A percentile compares a stretch with the other conserved stretches of the same genome.
Evolutionary conservation across 805 yeast genomes (phyloP).

Genomic region (Candida nonsorbophila): DNA sequence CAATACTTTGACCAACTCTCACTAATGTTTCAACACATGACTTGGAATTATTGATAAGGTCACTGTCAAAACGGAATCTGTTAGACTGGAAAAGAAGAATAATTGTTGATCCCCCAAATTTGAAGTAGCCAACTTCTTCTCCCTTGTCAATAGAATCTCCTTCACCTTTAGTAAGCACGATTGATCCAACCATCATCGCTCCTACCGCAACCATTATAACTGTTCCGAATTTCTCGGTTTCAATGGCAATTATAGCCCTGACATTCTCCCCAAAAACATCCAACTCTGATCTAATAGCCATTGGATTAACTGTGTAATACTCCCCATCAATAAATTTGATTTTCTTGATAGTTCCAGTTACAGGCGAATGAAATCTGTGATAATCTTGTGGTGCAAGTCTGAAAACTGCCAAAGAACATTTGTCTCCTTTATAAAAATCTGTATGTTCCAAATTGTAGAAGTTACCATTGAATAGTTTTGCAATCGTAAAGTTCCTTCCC

Average conservation of each 20-base stretch:
- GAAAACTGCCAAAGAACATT: constrained; percentile 70
- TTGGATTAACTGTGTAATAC: constrained; percentile 94
- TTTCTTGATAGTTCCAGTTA: constrained; percentile 64
- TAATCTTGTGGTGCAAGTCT: constrained; percentile 96
- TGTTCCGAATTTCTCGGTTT: constrained; percentile 70
- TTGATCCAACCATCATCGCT: constrained; percentile 98
- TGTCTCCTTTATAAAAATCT: constrained; percentile 24
- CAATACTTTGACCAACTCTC: constrained; percentile 88
- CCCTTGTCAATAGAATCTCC: constrained; percentile 60
- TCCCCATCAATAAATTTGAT: constrained; percentile 77
- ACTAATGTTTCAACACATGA: constrained; percentile 76
- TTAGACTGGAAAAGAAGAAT: constrained; percentile 56
- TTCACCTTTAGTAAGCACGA: constrained; percentile 58
- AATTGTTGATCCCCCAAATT: constrained; percentile 93
- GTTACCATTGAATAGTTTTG: constrained; percentile 50
- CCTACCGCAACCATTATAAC: constrained; percentile 82
- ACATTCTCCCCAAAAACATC: constrained; percentile 94
- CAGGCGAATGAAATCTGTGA: constrained; percentile 89
- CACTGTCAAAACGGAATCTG: constrained; percentile 61
- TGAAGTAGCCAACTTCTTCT: constrained; percentile 89
- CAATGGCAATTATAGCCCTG: constrained; percentile 70
- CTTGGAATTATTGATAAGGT: constrained; percentile 61
- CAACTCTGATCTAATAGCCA: constrained; percentile 84
- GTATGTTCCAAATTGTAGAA: constrained; percentile 38
- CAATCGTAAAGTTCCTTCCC: constrained; percentile 68